Base-by-base conservation (phyloP, 2,329 filamentous ascomycete genomes). In the Pestalotiopsis sp. region DNA sequence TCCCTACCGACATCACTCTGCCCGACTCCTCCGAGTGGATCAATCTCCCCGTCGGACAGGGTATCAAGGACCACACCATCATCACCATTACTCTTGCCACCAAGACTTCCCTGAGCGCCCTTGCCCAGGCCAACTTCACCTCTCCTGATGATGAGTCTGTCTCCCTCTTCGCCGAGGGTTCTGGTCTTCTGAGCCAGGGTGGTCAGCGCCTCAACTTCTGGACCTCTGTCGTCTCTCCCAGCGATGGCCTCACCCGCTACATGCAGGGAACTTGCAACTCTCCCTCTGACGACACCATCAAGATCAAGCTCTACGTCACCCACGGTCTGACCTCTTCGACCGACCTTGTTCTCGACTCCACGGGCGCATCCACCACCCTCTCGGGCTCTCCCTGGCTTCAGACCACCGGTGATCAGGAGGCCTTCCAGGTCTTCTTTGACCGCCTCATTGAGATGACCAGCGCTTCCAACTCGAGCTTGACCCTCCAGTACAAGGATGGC, bases 171-270 rank as follows among this genome's bases (percentile, higher is more conserved):
- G 69, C 76, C 70, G 75, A 78, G 65, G 82, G 85, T 66, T 81
- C 80, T 59, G 85, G 85, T 49, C 83, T 85, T 36, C 80, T 87
- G 25, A 79, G 84, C 3, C 83, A 86, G 73, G 83, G 83, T 64
- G 85, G 84, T 27, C 84, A 85, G 13, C 84, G 86, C 73, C 85
- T 87, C 66, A 83, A 83, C 5, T 82, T 84, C 14, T 79, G 85
- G 70, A 70, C 84, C 68, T 86, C 83, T 81, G 82, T 70, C 31
- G 69, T 58, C 38, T 68, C 71, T 5, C 57, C 65, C 56, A 67
- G 61, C 27, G 71, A 73, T 65, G 67, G 68, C n/a, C 25, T 31
- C n/a, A 70, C 68, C 12, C 70, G 72, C n/a, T 72, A 62, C 67
- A 11, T 71, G 45, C 72, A 72, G 66, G 71, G 68, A 1, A 70